Base-by-base conservation (phyloP, 2,329 filamentous ascomycete species). In the Calonectria montana region DNA sequence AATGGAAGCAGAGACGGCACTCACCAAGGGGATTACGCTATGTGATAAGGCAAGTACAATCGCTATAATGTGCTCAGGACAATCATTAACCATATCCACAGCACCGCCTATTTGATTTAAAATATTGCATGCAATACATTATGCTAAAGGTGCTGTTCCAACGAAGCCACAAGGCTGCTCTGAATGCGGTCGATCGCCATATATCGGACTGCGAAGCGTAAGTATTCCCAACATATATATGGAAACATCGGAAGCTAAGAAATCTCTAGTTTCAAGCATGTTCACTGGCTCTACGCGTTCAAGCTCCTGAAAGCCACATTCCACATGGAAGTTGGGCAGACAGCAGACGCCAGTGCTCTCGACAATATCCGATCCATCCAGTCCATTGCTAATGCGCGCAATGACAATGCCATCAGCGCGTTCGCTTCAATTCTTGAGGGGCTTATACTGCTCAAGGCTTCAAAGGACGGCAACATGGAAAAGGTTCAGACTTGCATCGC, bases 41-140 rank as follows among this genome's bases (percentile, higher is more conserved):
- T 94, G 92, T 76, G 91, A 93, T 72, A 91, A 92, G 83, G 90
- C 91, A 82, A 74, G 79, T 35, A 27, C 23, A 18, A 5, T 4
- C 10, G 45, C 12, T 15, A 27, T 2, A 12, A 10, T 23, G 1
- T 48, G 5, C 15, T 9, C 23, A 50, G 9, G 47, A 13, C n/a
- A 25, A 9, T 3, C 80, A 81, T 78, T 85, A 82, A 79, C 72
- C n/a, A 41, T 39, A 27, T 27, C 7, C n/a, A 16, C 25, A 85
- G 81, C 82, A 86, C 67, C 83, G 84, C 10, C 73, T 86, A 70
- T 79, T 82, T 29, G 94, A 96, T 76, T 82, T 95, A 45, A 95
- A 94, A 80, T 95, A 95, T 82, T 91, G 91, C 73, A 94, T 95
- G 88, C 90, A 94, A 74, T 94, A 94, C 80, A 85, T 95, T 18